phyloP scores from a whole-genome alignment of 768 basidiomycete genomes.

The Xerocomus potaroensis region DNA sequence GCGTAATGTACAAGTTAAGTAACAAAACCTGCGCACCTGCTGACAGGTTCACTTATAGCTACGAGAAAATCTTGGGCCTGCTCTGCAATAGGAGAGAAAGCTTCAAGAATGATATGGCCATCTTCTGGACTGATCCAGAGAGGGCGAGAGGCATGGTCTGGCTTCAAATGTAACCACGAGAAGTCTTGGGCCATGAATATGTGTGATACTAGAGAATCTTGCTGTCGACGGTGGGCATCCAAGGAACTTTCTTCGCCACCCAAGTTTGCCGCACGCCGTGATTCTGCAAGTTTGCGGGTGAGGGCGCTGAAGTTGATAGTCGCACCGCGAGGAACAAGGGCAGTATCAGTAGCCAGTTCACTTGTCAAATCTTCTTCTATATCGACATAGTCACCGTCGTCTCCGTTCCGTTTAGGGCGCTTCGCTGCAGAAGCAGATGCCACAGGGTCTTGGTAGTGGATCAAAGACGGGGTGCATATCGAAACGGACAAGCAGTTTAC shows the following conservation, averaged over 20 bases:
- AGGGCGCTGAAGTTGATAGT: constrained; percentile 88
- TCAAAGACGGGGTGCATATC: background rate
- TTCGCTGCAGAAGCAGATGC: constrained; percentile 32
- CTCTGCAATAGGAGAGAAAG: constrained; percentile 95
- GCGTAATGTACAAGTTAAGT: constrained; percentile 26
- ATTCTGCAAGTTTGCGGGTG: constrained; percentile 71
- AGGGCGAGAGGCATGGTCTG: constrained; percentile 88
- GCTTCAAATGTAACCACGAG: constrained; percentile 80
- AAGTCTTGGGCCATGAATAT: constrained; percentile 86
- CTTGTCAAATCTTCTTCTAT: constrained; percentile 50
- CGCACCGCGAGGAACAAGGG: constrained; percentile 60
- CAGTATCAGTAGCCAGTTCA: constrained; percentile 30
- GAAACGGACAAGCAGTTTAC: constrained; percentile 18
- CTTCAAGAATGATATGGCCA: constrained; percentile 92
- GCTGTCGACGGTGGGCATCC: constrained; percentile 64
- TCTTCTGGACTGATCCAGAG: constrained; percentile 95
- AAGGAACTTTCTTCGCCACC: constrained; percentile 47
- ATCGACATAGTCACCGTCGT: constrained; percentile 56
- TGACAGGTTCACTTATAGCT: constrained; percentile 97
- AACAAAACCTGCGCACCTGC: constrained; percentile 62
- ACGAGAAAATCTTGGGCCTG: constrained; percentile 98
- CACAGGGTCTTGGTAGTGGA: constrained; percentile 16
- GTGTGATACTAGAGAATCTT: constrained; percentile 73
- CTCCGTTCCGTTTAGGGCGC: constrained; percentile 40
- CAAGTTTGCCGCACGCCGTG: constrained; percentile 41